A percentile compares a stretch with the other conserved stretches of the same genome.
Evolutionary conservation across 768 basidiomycete genomes (phyloP).

Genomic region (Rhodosporidiobolus odoratus): DNA sequence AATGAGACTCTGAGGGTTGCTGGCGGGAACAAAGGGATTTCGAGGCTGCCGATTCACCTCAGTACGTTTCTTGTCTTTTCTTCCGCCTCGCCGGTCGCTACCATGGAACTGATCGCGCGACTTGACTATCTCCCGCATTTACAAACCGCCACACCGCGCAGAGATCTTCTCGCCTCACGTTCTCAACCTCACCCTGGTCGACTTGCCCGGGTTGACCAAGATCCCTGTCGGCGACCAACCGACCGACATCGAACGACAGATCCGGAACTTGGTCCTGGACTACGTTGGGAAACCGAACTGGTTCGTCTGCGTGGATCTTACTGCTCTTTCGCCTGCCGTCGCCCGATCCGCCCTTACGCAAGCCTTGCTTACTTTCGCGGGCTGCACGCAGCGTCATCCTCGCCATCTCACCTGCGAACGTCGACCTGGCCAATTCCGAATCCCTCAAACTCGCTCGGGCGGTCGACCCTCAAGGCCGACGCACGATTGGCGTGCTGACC

Average conservation of each 20-base stretch:
- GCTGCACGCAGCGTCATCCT: conserved; percentile 69
- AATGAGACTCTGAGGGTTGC: conserved; percentile 89
- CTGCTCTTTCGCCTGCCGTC: too few species aligned
- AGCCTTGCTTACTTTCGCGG: too few species aligned
- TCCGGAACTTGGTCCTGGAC: conserved; percentile 85
- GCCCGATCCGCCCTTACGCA: too few species aligned
- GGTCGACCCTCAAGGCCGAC: conserved; percentile 90
- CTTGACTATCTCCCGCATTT: too few species aligned
- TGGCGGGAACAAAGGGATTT: conserved; percentile 97
- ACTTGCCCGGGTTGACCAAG: conserved; percentile 94
- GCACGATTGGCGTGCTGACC: conserved; percentile 92
- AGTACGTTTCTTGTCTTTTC: conserved; percentile 38
- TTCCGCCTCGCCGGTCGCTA: background rate
- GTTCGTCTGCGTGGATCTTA: conserved; percentile 48
- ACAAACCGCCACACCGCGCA: background rate
- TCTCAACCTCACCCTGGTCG: conserved; percentile 89
- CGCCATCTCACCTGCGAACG: conserved; percentile 93
- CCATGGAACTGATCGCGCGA: background rate
- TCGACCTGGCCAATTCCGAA: conserved; percentile 97
- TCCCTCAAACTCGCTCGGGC: conserved; percentile 91
- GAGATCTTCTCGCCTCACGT: conserved; percentile 93
- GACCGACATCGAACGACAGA: conserved; percentile 94
- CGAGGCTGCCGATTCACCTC: conserved; percentile 89
- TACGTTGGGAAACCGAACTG: conserved; percentile 96
- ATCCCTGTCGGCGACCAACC: conserved; percentile 87